phyloP scores from a whole-genome alignment of 2,329 filamentous ascomycete species.

The Didymella glomerata region DNA sequence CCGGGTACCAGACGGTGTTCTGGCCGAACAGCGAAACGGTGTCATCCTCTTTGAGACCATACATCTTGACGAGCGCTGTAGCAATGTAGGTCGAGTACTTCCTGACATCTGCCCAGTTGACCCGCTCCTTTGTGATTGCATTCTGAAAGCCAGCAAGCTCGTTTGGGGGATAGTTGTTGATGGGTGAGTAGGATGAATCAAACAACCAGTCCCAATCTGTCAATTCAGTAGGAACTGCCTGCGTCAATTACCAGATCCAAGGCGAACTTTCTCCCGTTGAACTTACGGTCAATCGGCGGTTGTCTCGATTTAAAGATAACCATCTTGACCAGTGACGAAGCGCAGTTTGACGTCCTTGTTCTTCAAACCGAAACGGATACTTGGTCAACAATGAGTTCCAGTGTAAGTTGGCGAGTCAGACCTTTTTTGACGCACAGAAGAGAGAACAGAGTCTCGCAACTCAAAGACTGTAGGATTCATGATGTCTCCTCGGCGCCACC shows the following conservation, averaged over 20 bases:
- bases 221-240: constrained; percentile 61
- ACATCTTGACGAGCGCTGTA: constrained; percentile 65
- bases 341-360: background rate
- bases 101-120: constrained; percentile 68
- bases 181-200: constrained; percentile 62
- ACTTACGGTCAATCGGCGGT: constrained; percentile 53
- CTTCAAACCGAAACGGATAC: background rate
- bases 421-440: background rate
- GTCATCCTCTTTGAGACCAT: constrained; percentile 63
- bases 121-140: constrained; percentile 65
- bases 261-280: background rate
- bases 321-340: constrained; percentile 34
- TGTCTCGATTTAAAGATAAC: constrained; percentile 55
- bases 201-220: constrained; percentile 71
- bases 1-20: constrained; percentile 73
- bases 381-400: background rate
- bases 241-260: background rate
- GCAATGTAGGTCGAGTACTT: constrained; percentile 66
- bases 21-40: constrained; percentile 69
- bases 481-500: constrained; percentile 29
- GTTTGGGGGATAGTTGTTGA: constrained; percentile 51
- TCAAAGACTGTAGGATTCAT: constrained; percentile 2
- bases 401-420: background rate
- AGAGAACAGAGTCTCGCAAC: background rate
- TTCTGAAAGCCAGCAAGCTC: constrained; percentile 65